Base-by-base conservation (phyloP, 2,329 filamentous ascomycete species). In the Aspergillus ustus region DNA sequence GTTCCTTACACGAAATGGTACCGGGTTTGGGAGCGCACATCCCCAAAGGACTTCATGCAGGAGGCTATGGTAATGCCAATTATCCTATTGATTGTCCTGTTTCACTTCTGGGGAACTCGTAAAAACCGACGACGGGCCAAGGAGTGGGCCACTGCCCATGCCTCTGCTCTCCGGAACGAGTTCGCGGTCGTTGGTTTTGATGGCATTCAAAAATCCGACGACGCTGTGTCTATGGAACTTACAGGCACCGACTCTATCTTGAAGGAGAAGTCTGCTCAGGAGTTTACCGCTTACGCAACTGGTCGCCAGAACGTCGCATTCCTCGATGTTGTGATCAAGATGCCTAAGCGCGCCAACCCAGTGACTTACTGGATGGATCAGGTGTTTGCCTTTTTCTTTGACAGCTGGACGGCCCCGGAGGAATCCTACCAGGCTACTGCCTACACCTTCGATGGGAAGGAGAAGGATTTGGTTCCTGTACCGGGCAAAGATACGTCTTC, bases 261-360 rank as follows among this genome's bases (percentile, higher is more conserved):
- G 73, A 92, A 90, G 81, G 92, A 98, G 83, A 95, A 91, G 81
- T 90, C 91, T 59, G 86, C 93, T 63, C 91, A 92, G 71, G 92
- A 97, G 79, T 98, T 89, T 79, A 82, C 89, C 59, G 89, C 90
- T 11, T 99, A 99, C 77, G 92, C 91, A 40, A 93, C 93, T 37
- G 95, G 95, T 59, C 88, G 95, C 69, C 91, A 93, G 83, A 99
- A 99, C 76, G 85, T 95, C 44, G 94, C 94, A 19, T 98, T 96
- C 75, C 79, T 94, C 72, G 94, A 99, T 72, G 82, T 96, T 75
- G 91, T 91, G 80, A 81, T 97, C 73, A 89, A 87, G 54, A 82
- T 97, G 67, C 84, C 88, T 73, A 96, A 95, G 84, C 87, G 92
- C 70, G 96, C 93, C 83, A 97, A 97, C 81, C 93, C 93, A 1